phyloP scores from a whole-genome alignment of 2,329 filamentous ascomycete genomes.

The Colletotrichum horii region DNA sequence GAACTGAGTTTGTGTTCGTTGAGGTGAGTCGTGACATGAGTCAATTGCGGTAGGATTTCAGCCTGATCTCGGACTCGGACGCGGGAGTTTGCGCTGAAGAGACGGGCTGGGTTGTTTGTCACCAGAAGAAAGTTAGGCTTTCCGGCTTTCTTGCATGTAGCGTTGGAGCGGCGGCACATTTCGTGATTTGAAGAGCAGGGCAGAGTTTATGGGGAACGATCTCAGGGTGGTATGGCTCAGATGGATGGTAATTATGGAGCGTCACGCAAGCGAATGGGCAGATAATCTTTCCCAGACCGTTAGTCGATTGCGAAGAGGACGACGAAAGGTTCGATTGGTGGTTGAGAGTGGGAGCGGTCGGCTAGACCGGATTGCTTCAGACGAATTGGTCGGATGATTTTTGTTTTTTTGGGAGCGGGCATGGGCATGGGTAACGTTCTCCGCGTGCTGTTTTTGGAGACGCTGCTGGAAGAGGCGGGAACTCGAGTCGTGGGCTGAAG shows the following conservation, averaged over 20 bases:
- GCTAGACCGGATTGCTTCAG: background rate
- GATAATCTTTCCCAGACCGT: background rate
- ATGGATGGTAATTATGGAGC: background rate
- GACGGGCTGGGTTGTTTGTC: background rate
- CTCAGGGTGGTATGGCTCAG: background rate
- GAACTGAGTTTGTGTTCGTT: background rate
- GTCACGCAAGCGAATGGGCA: background rate
- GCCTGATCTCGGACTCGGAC: background rate
- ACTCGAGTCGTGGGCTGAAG: background rate
- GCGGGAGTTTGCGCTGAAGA: background rate
- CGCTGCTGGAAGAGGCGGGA: background rate
- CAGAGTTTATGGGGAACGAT: background rate
- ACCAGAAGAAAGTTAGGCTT: background rate
- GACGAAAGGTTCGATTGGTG: background rate
- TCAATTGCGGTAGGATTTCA: background rate
- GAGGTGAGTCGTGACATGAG: background rate
- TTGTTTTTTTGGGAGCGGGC: background rate
- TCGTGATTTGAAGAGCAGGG: background rate
- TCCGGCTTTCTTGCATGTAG: background rate
- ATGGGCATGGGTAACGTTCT: background rate
- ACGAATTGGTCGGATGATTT: slow-evolving; percentile 1
- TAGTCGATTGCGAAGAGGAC: background rate
- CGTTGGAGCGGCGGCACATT: background rate
- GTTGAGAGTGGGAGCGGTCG: background rate
- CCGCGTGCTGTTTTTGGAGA: background rate